phyloP scores from a whole-genome alignment of 306 rosid genomes.

The Herpetospermum pedunculosum region DNA sequence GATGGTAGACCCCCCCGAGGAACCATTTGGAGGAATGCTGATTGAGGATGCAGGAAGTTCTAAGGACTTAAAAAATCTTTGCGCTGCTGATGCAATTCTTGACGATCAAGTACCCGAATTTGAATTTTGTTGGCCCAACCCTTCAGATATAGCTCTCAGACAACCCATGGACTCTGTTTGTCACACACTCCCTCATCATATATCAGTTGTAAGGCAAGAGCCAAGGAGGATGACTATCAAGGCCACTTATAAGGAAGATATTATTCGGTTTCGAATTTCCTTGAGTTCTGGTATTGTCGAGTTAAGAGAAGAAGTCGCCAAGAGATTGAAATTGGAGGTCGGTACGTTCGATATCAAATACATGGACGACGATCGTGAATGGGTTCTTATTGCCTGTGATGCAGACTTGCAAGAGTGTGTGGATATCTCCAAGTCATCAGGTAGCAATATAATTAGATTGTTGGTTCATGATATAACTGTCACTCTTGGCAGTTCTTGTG shows the following conservation, averaged over 20 bases:
- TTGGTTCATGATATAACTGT: slow-evolving; percentile 45
- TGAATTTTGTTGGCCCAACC: slow-evolving; percentile 40
- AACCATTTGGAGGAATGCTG: slow-evolving; percentile 52
- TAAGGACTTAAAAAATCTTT: slow-evolving; percentile 63
- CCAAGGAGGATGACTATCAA: slow-evolving; percentile 49
- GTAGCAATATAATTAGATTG: slow-evolving; percentile 56
- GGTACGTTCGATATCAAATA: slow-evolving; percentile 70
- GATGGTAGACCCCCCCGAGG: slow-evolving; percentile 37
- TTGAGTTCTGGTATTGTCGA: slow-evolving; percentile 34
- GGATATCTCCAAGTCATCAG: slow-evolving; percentile 46
- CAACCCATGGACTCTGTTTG: slow-evolving; percentile 23
- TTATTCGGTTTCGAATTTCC: slow-evolving; percentile 59
- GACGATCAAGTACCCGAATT: slow-evolving; percentile 56
- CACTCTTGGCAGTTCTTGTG: slow-evolving; percentile 61
- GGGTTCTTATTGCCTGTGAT: slow-evolving; percentile 78
- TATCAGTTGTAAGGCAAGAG: slow-evolving; percentile 27
- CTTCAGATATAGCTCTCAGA: slow-evolving; percentile 32
- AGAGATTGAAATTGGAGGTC: slow-evolving; percentile 54
- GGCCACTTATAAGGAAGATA: slow-evolving; percentile 65
- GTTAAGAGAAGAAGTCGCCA: slow-evolving; percentile 55
- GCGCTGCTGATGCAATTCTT: slow-evolving; percentile 54
- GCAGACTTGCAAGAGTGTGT: slow-evolving; percentile 76
- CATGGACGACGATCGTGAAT: slow-evolving; percentile 73
- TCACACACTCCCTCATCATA: slow-evolving; percentile 20
- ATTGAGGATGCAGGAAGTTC: slow-evolving; percentile 69